Percentiles rank a stretch among this genome's conserved stretches.
Conservation (phyloP, 2,329 filamentous ascomycete genomes). For the Sporothrix humicola region DNA sequence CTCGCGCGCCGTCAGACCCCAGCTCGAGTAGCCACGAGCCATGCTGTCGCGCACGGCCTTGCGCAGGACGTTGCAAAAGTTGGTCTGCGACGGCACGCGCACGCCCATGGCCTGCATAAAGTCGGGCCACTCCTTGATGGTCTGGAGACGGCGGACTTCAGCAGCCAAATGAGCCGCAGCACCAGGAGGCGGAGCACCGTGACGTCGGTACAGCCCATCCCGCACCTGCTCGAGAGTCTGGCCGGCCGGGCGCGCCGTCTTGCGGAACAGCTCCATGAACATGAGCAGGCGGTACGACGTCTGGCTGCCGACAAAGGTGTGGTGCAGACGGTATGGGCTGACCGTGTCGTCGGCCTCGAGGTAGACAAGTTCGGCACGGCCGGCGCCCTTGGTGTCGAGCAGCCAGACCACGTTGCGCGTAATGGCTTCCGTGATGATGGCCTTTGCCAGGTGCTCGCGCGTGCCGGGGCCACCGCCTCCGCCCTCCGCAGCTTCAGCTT, state of each 20-base stretch:
- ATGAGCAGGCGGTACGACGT: constrained; percentile 59
- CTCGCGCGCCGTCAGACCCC: constrained; percentile 17
- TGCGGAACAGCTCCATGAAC: constrained; percentile 58
- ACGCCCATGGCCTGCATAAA: constrained; percentile 55
- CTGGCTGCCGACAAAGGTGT: constrained; percentile 53
- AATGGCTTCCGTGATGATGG: constrained; percentile 56
- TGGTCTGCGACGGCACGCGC: constrained; percentile 37
- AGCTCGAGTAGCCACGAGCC: constrained; percentile 43
- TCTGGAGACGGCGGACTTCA: constrained; percentile 52
- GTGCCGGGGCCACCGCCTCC: constrained; percentile 44
- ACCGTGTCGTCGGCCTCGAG: constrained; percentile 49
- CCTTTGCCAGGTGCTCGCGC: constrained; percentile 44
- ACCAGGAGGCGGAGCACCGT: constrained; percentile 53
- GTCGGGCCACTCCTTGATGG: constrained; percentile 49
- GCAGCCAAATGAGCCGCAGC: constrained; percentile 49
- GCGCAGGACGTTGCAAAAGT: constrained; percentile 46
- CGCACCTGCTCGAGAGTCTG: constrained; percentile 48
- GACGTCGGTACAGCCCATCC: constrained; percentile 53
- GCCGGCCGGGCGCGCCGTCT: constrained; percentile 46
- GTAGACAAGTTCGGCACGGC: constrained; percentile 53
- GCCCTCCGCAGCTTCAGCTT: too few relatives aligned
- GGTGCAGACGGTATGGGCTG: constrained; percentile 54
- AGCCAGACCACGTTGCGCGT: constrained; percentile 59
- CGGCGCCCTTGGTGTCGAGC: constrained; percentile 48
- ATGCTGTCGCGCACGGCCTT: constrained; percentile 46